Evolutionary conservation across 345 rosid species (phyloP).

Genomic region (Euphorbia tirucalli): DNA sequence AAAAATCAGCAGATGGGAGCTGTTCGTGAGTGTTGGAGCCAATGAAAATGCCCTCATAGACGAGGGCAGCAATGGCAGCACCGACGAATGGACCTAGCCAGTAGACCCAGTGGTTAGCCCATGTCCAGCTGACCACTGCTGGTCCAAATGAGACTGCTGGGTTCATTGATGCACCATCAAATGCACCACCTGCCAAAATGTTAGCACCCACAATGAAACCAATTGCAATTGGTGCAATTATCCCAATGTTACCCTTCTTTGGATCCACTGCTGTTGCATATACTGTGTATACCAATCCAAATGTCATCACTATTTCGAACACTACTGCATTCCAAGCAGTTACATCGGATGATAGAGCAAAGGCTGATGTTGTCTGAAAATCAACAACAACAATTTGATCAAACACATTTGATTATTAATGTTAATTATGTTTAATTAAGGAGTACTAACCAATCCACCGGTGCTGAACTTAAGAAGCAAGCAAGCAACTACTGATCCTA

Average conservation of each 20-base stretch:
- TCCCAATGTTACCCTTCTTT: conserved; percentile 24
- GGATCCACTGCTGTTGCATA: conserved; percentile 33
- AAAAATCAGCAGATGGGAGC: conserved; percentile 19
- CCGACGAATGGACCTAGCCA: conserved; percentile 36
- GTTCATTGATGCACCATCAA: conserved; percentile 37
- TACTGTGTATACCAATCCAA: conserved; percentile 31
- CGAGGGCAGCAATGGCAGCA: conserved; percentile 25
- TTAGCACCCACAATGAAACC: conserved; percentile 37
- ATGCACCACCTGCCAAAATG: conserved; percentile 36
- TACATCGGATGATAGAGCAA: conserved; percentile 28
- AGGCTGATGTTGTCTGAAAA: conserved; percentile 28
- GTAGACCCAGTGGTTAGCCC: conserved; percentile 36
- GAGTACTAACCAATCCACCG: conserved; percentile 24
- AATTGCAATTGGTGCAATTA: conserved; percentile 27
- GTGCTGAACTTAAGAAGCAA: conserved; percentile 33
- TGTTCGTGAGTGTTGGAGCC: conserved; percentile 26
- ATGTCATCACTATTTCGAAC: conserved; percentile 36
- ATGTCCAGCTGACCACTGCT: conserved; percentile 34
- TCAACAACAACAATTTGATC: background rate
- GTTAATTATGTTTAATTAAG: too few species aligned
- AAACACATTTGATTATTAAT: too few species aligned
- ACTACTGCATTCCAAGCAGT: conserved; percentile 28
- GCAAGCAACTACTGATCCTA: conserved; percentile 33
- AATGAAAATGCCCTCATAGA: conserved; percentile 29
- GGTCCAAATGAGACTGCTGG: conserved; percentile 35